A percentile compares a stretch with the other conserved stretches of the same genome.
Evolutionary conservation across 768 basidiomycete genomes (phyloP).

Genomic region (Amanita thiersii): DNA sequence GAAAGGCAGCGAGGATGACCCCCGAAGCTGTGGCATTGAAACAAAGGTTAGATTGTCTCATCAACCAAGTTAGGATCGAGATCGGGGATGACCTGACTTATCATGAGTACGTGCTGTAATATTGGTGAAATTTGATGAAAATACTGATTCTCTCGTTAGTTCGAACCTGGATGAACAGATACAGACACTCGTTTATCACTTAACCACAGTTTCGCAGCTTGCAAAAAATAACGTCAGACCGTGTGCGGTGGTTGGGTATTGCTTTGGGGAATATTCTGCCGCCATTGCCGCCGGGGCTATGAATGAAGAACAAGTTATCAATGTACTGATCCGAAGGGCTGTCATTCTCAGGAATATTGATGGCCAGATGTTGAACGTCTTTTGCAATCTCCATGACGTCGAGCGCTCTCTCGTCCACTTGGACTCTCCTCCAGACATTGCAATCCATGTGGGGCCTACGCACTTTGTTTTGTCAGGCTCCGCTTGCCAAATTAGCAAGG

Average conservation of each 20-base stretch:
- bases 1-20: neutral
- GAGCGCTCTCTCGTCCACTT: neutral
- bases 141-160: too few species aligned
- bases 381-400: neutral
- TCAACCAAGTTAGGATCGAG: neutral
- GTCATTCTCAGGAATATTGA: neutral
- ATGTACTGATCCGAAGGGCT: neutral
- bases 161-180: neutral
- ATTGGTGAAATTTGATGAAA: too few species aligned
- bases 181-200: neutral
- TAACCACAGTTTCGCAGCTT: neutral
- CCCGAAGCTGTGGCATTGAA: neutral
- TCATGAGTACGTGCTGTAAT: neutral
- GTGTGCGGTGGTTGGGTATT: neutral
- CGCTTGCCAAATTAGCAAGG: neutral
- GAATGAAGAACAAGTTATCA: neutral
- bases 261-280: neutral
- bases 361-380: neutral
- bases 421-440: neutral
- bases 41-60: neutral
- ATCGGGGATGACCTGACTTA: neutral
- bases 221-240: neutral
- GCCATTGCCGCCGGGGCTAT: neutral
- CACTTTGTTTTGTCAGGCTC: neutral
- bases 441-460: neutral